Evolutionary conservation across 2,329 filamentous ascomycete species (phyloP).

Genomic region (Lachnellula occidentalis): DNA sequence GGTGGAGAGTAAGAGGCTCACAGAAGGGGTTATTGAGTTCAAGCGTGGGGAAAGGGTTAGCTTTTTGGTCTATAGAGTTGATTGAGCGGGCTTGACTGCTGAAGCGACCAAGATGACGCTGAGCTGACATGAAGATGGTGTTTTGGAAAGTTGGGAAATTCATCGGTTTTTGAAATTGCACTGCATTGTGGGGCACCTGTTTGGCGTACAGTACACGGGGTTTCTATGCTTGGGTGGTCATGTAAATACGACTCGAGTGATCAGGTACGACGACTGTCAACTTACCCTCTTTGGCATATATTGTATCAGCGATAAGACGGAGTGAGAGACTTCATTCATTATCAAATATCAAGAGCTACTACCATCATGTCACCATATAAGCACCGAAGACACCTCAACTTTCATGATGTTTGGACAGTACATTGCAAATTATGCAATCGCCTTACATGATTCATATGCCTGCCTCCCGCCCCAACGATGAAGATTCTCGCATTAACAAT

Average conservation of each 20-base stretch:
- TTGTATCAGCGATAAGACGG: too few species aligned
- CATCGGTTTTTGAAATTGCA: too few species aligned
- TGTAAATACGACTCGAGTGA: too few species aligned
- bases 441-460: background rate
- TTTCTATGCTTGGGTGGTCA: too few species aligned
- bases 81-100: conserved; percentile 11
- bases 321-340: too few species aligned
- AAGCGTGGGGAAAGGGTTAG: conserved; percentile 15
- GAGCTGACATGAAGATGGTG: too few species aligned
- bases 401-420: background rate
- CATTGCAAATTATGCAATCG: background rate
- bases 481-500: conserved; percentile 33
- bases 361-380: background rate
- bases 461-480: background rate
- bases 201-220: too few species aligned
- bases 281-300: too few species aligned
- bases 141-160: too few species aligned
- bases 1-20: conserved; percentile 12
- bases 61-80: conserved; percentile 25
- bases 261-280: too few species aligned
- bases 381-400: background rate
- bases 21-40: conserved; percentile 21
- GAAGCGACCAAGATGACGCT: too few species aligned
- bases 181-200: too few species aligned
- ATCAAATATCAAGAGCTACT: background rate